phyloP scores from a whole-genome alignment of 169 alveolate species.

The Cryptosporidium tyzzeri region DNA sequence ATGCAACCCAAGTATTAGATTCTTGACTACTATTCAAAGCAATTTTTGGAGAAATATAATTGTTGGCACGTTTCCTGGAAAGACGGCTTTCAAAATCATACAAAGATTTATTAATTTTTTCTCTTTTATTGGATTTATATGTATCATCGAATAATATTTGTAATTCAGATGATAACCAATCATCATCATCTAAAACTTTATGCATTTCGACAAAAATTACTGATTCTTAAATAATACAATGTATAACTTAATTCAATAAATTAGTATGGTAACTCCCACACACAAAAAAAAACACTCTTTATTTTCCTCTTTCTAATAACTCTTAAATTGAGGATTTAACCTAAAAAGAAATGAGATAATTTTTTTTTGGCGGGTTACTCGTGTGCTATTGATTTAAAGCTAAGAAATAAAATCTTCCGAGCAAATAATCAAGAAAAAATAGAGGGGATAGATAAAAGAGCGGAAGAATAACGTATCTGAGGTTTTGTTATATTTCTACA shows the following conservation, averaged over 20 bases:
- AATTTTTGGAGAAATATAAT: constrained; percentile 15
- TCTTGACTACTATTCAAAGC: background rate
- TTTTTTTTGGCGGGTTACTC: background rate
- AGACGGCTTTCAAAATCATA: constrained; percentile 7
- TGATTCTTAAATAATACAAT: background rate
- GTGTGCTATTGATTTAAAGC: background rate
- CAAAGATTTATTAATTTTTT: background rate
- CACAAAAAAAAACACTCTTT: background rate
- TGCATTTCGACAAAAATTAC: background rate
- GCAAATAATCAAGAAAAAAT: no score
- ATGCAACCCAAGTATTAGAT: constrained; percentile 12
- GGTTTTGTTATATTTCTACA: background rate
- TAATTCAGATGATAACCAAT: constrained; percentile 44
- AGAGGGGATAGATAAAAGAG: background rate
- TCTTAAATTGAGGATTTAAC: background rate
- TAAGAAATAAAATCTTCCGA: background rate
- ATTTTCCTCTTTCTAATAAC: no score
- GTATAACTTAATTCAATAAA: background rate
- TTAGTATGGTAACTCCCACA: background rate
- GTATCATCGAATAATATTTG: constrained; percentile 26
- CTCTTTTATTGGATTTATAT: background rate
- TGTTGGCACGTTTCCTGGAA: background rate
- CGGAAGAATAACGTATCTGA: background rate
- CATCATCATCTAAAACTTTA: constrained; percentile 1
- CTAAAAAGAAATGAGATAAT: no score